These are phyloP conservation scores for Xanthoconium purpureum DNA, from an alignment of 768 basidiomycete genomes.

Conservation along the genomic window DNA sequence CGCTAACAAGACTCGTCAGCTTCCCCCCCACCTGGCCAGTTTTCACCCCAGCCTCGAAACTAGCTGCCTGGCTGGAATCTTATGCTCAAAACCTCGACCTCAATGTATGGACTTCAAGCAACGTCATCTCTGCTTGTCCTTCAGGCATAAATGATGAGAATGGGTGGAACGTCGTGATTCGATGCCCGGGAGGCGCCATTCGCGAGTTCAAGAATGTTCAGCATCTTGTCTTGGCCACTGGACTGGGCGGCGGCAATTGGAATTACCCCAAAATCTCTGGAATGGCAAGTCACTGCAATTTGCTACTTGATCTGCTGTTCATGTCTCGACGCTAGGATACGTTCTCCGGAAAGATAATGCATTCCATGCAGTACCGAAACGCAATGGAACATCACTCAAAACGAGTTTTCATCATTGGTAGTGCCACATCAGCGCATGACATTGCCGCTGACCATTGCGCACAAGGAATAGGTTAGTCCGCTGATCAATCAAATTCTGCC, in stretches of 20 bases:
- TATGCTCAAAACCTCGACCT: slow-evolving; percentile 58
- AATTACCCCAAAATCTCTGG: slow-evolving; percentile 44
- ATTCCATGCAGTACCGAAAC: slow-evolving; percentile 4
- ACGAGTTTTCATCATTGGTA: slow-evolving; percentile 4
- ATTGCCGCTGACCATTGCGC: slow-evolving; percentile 3
- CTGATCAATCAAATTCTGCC: too few species aligned
- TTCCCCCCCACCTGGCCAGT: slow-evolving; percentile 54
- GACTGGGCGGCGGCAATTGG: slow-evolving; percentile 39
- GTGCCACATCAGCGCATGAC: slow-evolving; percentile 5
- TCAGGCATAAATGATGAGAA: slow-evolving; percentile 32
- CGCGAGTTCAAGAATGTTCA: slow-evolving; percentile 36
- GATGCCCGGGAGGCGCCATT: slow-evolving; percentile 25
- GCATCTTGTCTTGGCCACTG: slow-evolving; percentile 54
- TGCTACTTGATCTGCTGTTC: not conserved
- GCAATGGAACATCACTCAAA: slow-evolving; percentile 3
- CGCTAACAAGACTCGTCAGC: slow-evolving; percentile 21
- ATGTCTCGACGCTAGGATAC: not conserved
- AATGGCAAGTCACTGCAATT: slow-evolving; percentile 25
- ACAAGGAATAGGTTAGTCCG: not conserved
- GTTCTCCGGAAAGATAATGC: slow-evolving; percentile 2
- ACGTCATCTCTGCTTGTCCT: slow-evolving; percentile 28
- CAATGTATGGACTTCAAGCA: slow-evolving; percentile 56
- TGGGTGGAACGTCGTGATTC: slow-evolving; percentile 44
- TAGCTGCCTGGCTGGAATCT: slow-evolving; percentile 59
- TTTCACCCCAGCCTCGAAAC: slow-evolving; percentile 44